Percentiles rank a stretch among this genome's conserved stretches.
These are phyloP conservation scores for Colletotrichum higginsianum DNA, from an alignment of 2,329 filamentous ascomycete species.

Conservation along the genomic window DNA sequence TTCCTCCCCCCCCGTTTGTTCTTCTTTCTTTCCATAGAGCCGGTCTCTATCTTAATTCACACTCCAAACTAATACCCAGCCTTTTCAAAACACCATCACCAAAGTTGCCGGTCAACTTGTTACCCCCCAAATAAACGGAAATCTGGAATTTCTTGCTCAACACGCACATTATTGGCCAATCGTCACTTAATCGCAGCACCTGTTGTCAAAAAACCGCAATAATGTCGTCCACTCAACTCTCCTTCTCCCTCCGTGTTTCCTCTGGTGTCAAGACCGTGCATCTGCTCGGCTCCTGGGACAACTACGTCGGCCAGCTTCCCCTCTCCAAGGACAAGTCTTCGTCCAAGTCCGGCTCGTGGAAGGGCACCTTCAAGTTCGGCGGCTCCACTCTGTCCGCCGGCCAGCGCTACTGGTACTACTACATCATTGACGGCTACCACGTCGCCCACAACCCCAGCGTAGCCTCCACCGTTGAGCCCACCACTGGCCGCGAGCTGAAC, in stretches of 20 bases:
- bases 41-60: slow-evolving; percentile 64
- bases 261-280: slow-evolving; percentile 98
- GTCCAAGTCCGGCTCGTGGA: slow-evolving; percentile 92
- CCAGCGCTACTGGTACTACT: slow-evolving; percentile 99
- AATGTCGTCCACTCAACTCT: slow-evolving; percentile 94
- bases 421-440: slow-evolving; percentile 99
- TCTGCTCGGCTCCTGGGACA: slow-evolving; percentile 98
- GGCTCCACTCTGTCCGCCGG: slow-evolving; percentile 87
- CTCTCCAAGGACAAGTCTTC: slow-evolving; percentile 89
- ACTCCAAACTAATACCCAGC: slow-evolving; percentile 48
- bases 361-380: slow-evolving; percentile 97
- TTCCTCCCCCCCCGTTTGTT: slow-evolving; percentile 58
- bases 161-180: slow-evolving; percentile 48
- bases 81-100: slow-evolving; percentile 41
- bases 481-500: slow-evolving; percentile 96
- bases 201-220: slow-evolving; percentile 58
- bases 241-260: slow-evolving; percentile 96
- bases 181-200: slow-evolving; percentile 49
- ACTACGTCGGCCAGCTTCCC: slow-evolving; percentile 94
- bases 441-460: slow-evolving; percentile 96
- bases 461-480: slow-evolving; percentile 91
- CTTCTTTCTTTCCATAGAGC: slow-evolving; percentile 62
- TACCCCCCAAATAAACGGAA: slow-evolving; percentile 60
- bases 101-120: slow-evolving; percentile 61
- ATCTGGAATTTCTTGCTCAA: slow-evolving; percentile 71